Conservation (phyloP, 2,329 filamentous ascomycete genomes). For the Polytolypa hystricis region DNA sequence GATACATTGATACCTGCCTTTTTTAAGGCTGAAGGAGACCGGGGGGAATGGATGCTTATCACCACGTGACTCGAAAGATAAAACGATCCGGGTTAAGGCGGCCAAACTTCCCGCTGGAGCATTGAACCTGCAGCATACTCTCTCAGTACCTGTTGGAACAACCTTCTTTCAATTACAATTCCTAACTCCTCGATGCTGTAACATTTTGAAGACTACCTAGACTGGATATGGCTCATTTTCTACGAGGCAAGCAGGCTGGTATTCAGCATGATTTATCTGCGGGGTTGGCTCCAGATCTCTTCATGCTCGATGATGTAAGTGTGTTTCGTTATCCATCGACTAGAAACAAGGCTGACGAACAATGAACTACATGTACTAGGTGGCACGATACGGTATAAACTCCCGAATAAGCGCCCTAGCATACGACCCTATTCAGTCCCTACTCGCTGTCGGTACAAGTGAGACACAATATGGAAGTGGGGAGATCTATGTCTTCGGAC, state of each 20-base stretch:
- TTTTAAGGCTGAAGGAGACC: no score
- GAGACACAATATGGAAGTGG: constrained; percentile 77
- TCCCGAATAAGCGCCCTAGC: constrained; percentile 66
- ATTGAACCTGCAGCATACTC: no score
- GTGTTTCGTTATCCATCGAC: constrained; percentile 16
- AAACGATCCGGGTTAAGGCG: no score
- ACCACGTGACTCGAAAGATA: no score
- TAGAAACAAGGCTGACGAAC: constrained; percentile 3
- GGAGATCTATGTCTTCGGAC: constrained; percentile 81
- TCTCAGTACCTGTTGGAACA: no score
- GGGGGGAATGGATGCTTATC: no score
- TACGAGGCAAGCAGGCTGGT: constrained; percentile 86
- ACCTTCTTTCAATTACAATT: no score
- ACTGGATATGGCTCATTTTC: constrained; percentile 68
- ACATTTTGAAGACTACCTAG: no score
- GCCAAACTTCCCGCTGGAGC: no score
- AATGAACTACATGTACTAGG: constrained; percentile 24
- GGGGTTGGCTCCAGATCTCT: constrained; percentile 64
- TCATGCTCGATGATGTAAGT: constrained; percentile 67
- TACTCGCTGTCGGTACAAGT: constrained; percentile 82
- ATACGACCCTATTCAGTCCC: constrained; percentile 87
- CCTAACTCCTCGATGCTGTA: no score
- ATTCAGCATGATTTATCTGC: constrained; percentile 84
- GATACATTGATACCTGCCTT: no score
- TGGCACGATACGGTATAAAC: constrained; percentile 70